phyloP scores from a whole-genome alignment of 108 stramenopile species.

The Poteriospumella lacustris region DNA sequence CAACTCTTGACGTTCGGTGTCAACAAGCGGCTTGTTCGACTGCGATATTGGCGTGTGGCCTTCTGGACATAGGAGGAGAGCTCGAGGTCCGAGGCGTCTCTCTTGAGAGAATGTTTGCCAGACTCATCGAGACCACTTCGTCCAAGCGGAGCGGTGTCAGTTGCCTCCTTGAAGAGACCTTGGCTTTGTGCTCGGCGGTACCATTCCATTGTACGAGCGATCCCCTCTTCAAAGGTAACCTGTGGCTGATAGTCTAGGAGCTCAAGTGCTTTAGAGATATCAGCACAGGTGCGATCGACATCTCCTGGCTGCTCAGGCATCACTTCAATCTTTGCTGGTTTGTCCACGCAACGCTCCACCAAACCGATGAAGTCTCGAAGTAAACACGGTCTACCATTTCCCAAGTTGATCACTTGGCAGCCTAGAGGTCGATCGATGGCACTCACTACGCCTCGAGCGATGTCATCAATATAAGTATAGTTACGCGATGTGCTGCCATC shows the following conservation, averaged over 20 bases:
- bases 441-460: conserved; percentile 81
- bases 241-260: conserved; percentile 82
- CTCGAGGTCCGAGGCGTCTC: conserved; percentile 2
- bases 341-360: conserved; percentile 78
- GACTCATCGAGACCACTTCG: neutral
- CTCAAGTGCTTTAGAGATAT: conserved; percentile 77
- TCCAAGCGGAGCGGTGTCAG: neutral
- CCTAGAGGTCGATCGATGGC: conserved; percentile 84
- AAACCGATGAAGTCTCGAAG: conserved; percentile 85
- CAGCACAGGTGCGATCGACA: conserved; percentile 94
- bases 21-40: conserved; percentile 1
- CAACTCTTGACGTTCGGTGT: conserved; percentile 2
- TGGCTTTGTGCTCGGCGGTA: conserved; percentile 47
- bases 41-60: conserved; percentile 9
- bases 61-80: conserved; percentile 10
- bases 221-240: conserved; percentile 88
- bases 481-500: conserved; percentile 70
- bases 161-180: conserved; percentile 9
- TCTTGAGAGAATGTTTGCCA: neutral
- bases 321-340: conserved; percentile 71
- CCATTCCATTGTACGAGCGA: conserved; percentile 81
- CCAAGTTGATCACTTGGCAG: conserved; percentile 92
- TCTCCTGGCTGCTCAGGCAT: conserved; percentile 97
- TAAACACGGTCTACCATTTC: conserved; percentile 81
- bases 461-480: conserved; percentile 86